Evolutionary conservation across 2,329 filamentous ascomycete species (phyloP).

Genomic region (Fusarium devonianum): DNA sequence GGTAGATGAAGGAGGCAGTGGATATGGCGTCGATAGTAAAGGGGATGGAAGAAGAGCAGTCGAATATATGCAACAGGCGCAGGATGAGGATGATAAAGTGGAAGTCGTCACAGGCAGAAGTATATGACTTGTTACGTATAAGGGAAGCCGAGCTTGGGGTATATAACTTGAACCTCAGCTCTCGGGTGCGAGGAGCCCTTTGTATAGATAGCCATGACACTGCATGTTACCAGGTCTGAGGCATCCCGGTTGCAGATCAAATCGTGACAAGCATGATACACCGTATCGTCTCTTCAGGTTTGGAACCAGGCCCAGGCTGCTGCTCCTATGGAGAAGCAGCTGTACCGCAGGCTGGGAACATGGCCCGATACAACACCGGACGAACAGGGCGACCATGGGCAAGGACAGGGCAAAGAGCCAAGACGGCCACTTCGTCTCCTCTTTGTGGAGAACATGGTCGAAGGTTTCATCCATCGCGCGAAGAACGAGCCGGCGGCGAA

Average conservation of each 20-base stretch:
- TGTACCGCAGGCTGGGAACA: background rate
- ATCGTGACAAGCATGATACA: conserved; percentile 19
- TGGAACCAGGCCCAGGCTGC: conserved; percentile 19
- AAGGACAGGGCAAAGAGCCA: conserved; percentile 9
- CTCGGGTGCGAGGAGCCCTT: conserved; percentile 27
- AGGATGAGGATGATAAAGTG: background rate
- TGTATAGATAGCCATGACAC: conserved; percentile 25
- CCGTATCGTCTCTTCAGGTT: conserved; percentile 8
- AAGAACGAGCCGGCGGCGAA: conserved; percentile 16
- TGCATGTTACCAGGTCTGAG: conserved; percentile 2
- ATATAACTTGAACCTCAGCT: conserved; percentile 25
- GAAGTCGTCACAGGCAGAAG: conserved; percentile 12
- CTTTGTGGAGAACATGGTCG: conserved; percentile 13
- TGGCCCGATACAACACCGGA: conserved; percentile 3
- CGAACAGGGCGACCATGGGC: conserved; percentile 1
- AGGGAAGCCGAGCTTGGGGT: conserved; percentile 24
- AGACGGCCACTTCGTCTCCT: conserved; percentile 4
- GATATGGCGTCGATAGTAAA: background rate
- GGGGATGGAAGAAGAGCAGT: too few species aligned
- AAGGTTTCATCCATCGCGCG: too few species aligned
- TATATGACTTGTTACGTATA: conserved; percentile 29
- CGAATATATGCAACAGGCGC: too few species aligned
- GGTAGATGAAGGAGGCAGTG: background rate
- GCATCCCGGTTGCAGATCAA: conserved; percentile 28
- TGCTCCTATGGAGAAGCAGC: conserved; percentile 9